These are phyloP conservation scores for Fraxinus quadrangulata DNA, from an alignment of 257 asterid genomes.

Conservation along the genomic window DNA sequence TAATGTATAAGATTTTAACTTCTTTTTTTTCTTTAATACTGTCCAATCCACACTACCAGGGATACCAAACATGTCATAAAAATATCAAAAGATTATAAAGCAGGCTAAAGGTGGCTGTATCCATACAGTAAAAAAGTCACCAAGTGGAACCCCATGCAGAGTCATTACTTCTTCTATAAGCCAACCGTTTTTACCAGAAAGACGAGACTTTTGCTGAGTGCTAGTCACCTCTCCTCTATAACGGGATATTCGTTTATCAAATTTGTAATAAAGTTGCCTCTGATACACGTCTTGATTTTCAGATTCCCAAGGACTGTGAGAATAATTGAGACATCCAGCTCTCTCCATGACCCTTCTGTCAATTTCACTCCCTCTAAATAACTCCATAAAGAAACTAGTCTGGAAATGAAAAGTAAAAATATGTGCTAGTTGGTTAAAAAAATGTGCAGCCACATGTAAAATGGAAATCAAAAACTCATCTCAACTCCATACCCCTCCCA, in stretches of 20 bases:
- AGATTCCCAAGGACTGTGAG: constrained; percentile 89
- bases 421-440: neutral
- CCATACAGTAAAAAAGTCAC: constrained; percentile 87
- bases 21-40: neutral
- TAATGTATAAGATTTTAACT: neutral
- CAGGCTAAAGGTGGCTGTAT: neutral
- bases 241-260: constrained; percentile 74
- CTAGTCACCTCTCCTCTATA: constrained; percentile 94
- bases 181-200: constrained; percentile 69
- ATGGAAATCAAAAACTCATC: neutral
- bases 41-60: neutral
- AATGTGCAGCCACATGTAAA: neutral
- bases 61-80: neutral
- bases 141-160: constrained; percentile 91
- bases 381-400: constrained; percentile 89
- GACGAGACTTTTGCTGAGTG: constrained; percentile 86
- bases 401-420: constrained; percentile 34
- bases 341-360: constrained; percentile 90
- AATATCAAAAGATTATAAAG: neutral
- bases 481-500: neutral
- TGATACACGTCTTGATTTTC: constrained; percentile 80
- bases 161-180: constrained; percentile 96
- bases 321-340: constrained; percentile 83
- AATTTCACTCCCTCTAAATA: constrained; percentile 78
- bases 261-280: constrained; percentile 87